Evolutionary conservation across 306 rosid species (phyloP), one percentile per base, ranked within the genome.

Genomic region (Vigna mungo): DNA sequence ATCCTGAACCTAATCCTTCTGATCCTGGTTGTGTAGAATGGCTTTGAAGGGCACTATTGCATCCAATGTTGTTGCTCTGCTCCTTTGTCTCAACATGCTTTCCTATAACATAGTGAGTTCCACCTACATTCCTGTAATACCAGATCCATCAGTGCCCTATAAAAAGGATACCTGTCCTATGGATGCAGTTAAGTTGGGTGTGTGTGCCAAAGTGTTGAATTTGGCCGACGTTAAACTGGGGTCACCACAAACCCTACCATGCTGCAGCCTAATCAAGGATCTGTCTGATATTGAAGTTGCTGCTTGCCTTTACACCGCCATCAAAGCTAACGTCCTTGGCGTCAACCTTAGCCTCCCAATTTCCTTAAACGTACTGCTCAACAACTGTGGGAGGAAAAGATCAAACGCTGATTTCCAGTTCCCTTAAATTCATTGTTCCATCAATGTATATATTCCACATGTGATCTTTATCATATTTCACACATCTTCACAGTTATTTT

Each of bases 271-370:
- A 56, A 39, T 89, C 64, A 13, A 67, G 2, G 91, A 71, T 59
- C 80, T 89, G 8, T 73, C 74, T 68, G 87, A 85, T 68, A 70
- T 81, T 80, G 89, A 89, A 48, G 89, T 71, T 20, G 88, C 91
- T 27, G 83, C 82, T 18, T 89, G 90, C 69, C 91, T 87, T 80
- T 89, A 91, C 83, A 83, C 89, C 23, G 89, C 89, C 11, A 59
- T 87, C 18, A 87, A 77, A 69, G 89, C 88, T 25, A 82, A 84
- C 14, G 37, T 89, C 34, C 71, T 89, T 53, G 91, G 91, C 56
- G 77, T 80, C 76, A 81, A 83, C 66, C 86, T 90, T 63, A 30
- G 88, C 48, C 21, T 87, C 44, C 90, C 91, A 0, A 0, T 85
- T 69, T 72, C 92, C 9, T 71, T 90, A 72, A 79, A 78, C 60